Evolutionary conservation across 257 asterid species (phyloP), one percentile per base, ranked within the genome.

Genomic region (Buddleja alternifolia): DNA sequence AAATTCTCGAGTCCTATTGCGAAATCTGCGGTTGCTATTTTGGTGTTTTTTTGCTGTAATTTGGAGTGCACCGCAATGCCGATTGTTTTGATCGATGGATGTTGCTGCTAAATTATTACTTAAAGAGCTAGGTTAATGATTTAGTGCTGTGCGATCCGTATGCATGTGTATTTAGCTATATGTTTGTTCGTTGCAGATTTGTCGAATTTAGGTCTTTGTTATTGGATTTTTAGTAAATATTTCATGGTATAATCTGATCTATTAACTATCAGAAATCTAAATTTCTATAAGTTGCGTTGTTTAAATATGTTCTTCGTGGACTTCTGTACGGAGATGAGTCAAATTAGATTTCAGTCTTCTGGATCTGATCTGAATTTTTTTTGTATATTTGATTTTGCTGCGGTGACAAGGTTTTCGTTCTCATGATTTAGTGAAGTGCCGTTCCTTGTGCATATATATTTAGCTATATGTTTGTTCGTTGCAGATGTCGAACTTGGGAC

Each of bases 391-490:
- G 56, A 54, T 36, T 65, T 29, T 29, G 21, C 34, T 75, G 81
- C 83, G 85, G 88, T 57, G 72, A 69, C 70, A 21, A 63, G 66
- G 69, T 40, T 73, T 77, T 8, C 64, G 69, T 78, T 78, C 77
- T 76, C 85, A n/a, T n/a, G n/a, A n/a, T n/a, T n/a, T n/a, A n/a
- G n/a, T n/a, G n/a, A n/a, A n/a, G 16, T 45, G n/a, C 42, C 57
- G 10, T 47, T 16, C 7, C 6, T 7, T 42, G 48, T 53, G 34
- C n/a, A n/a, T n/a, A n/a, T n/a, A n/a, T n/a, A n/a, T n/a, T n/a
- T n/a, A 36, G 37, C 3, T 11, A 1, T 25, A 24, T 23, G 11
- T 11, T 11, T 6, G 36, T 55, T 55, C 19, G 3, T 44, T 20
- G 55, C 37, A 37, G 61, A n/a, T 50, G n/a, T 48, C 21, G 1